Evolutionary conservation across 768 basidiomycete genomes (phyloP).

Genomic region (Boletus rubroflammeus): DNA sequence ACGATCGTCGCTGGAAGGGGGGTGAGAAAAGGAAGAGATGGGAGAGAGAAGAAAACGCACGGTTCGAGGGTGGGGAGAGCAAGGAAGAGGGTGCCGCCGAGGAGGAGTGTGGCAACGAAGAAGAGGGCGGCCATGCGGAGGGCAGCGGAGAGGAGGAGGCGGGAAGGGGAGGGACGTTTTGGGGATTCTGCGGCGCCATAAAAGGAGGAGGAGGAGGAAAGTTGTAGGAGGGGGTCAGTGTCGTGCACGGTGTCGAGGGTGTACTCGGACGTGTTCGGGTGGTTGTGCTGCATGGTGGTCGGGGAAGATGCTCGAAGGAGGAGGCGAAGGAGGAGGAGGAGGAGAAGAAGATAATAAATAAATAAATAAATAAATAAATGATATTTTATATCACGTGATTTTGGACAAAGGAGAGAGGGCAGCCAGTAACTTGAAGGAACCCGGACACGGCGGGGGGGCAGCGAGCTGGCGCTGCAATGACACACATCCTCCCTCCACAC

Average conservation of each 20-base stretch:
- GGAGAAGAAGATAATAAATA: not conserved
- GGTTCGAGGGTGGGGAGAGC: slow-evolving; percentile 76
- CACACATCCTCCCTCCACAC: slow-evolving; percentile 48
- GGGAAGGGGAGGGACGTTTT: slow-evolving; percentile 40
- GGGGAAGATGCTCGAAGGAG: too few relatives aligned
- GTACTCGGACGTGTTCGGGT: slow-evolving; percentile 48
- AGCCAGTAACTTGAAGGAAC: not conserved
- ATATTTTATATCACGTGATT: slow-evolving; percentile 15
- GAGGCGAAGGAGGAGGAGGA: too few relatives aligned
- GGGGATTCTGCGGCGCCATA: slow-evolving; percentile 53
- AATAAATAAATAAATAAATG: slow-evolving; percentile 3
- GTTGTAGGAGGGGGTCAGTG: slow-evolving; percentile 26
- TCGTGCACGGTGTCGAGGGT: slow-evolving; percentile 58
- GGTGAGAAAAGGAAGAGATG: slow-evolving; percentile 5
- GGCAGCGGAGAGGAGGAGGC: slow-evolving; percentile 73
- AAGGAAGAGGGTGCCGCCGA: slow-evolving; percentile 77
- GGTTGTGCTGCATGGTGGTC: slow-evolving; percentile 21
- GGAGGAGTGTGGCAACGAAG: slow-evolving; percentile 57
- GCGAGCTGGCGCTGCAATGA: slow-evolving; percentile 38
- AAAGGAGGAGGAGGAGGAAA: slow-evolving; percentile 24
- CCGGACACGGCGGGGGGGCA: too few relatives aligned
- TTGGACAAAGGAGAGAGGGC: slow-evolving; percentile 23
- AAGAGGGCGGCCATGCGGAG: slow-evolving; percentile 84
- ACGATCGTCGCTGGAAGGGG: slow-evolving; percentile 61
- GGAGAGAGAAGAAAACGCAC: slow-evolving; percentile 42